phyloP scores from a whole-genome alignment of 148 eudicot genomes.

The Pharnaceum exiguum region DNA sequence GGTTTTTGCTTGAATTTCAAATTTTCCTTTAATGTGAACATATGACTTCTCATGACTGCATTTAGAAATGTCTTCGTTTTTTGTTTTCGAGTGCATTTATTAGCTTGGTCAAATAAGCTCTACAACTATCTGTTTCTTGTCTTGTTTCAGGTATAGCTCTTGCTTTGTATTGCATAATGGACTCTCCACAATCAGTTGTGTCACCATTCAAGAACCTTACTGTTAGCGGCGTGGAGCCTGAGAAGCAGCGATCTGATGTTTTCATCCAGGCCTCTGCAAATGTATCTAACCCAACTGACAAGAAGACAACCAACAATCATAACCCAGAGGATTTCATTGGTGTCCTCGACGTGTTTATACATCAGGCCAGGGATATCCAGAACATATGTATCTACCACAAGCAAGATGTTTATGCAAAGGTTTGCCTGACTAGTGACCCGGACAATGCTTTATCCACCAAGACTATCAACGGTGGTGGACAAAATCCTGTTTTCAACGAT shows the following conservation, averaged over 20 bases:
- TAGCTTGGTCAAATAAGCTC: background rate
- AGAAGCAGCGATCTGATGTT: conserved; percentile 44
- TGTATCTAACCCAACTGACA: conserved; percentile 33
- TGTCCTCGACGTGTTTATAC: conserved; percentile 67
- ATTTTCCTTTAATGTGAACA: too few species aligned
- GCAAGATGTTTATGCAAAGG: conserved; percentile 97
- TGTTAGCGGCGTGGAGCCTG: conserved; percentile 41
- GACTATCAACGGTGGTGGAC: conserved; percentile 88
- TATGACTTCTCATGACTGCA: background rate
- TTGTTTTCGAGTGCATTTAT: background rate
- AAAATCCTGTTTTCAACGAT: conserved; percentile 83
- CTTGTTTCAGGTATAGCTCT: conserved; percentile 25
- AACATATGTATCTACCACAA: conserved; percentile 96
- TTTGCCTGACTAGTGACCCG: conserved; percentile 83
- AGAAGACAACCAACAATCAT: conserved; percentile 19
- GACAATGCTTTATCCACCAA: conserved; percentile 73
- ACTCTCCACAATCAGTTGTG: conserved; percentile 79
- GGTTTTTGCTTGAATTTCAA: too few species aligned
- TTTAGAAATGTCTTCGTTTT: background rate
- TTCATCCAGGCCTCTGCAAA: conserved; percentile 28
- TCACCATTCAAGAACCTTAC: conserved; percentile 68
- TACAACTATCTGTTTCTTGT: background rate
- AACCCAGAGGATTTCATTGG: conserved; percentile 42
- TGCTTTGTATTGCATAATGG: conserved; percentile 35
- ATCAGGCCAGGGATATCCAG: conserved; percentile 88